A percentile compares a stretch with the other conserved stretches of the same genome.
phyloP scores from a whole-genome alignment of 2,329 filamentous ascomycete species.

The Paraconiothyrium brasiliense region DNA sequence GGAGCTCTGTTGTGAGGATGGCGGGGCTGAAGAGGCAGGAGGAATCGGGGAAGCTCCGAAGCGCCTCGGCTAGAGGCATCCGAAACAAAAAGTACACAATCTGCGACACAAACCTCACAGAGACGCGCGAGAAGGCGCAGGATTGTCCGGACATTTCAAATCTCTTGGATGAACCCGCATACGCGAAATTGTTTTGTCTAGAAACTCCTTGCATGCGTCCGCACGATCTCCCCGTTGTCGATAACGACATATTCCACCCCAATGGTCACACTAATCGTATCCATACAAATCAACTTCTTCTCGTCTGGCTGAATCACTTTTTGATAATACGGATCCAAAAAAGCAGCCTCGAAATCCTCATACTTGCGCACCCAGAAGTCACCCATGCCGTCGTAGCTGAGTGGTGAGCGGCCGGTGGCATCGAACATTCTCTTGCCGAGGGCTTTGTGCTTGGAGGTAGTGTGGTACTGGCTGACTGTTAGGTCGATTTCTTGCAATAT shows the following conservation, averaged over 20 bases:
- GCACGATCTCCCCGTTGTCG: slow-evolving; percentile 25
- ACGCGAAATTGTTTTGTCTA: neutral
- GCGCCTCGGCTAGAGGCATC: neutral
- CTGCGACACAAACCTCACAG: neutral
- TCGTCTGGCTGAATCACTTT: slow-evolving; percentile 33
- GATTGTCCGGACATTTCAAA: no score
- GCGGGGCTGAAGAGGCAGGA: neutral
- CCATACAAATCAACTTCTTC: slow-evolving; percentile 32
- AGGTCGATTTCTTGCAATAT: neutral
- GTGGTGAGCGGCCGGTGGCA: slow-evolving; percentile 17
- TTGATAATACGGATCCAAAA: slow-evolving; percentile 33
- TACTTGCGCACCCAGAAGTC: slow-evolving; percentile 38
- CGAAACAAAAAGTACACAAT: neutral
- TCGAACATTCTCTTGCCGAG: slow-evolving; percentile 26
- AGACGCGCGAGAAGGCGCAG: neutral
- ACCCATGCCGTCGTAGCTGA: slow-evolving; percentile 33
- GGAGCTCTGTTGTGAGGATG: neutral
- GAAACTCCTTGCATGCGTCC: slow-evolving; percentile 3
- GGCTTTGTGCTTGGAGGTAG: slow-evolving; percentile 27
- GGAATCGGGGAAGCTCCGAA: neutral
- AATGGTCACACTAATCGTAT: slow-evolving; percentile 24
- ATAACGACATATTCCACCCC: slow-evolving; percentile 26
- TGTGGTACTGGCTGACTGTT: slow-evolving; percentile 28
- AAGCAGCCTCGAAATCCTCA: slow-evolving; percentile 36
- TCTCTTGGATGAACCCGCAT: neutral